These are phyloP conservation scores for Coemansia sp. DNA, from an alignment of 192 early-diverging fungal genomes.

Conservation along the genomic window DNA sequence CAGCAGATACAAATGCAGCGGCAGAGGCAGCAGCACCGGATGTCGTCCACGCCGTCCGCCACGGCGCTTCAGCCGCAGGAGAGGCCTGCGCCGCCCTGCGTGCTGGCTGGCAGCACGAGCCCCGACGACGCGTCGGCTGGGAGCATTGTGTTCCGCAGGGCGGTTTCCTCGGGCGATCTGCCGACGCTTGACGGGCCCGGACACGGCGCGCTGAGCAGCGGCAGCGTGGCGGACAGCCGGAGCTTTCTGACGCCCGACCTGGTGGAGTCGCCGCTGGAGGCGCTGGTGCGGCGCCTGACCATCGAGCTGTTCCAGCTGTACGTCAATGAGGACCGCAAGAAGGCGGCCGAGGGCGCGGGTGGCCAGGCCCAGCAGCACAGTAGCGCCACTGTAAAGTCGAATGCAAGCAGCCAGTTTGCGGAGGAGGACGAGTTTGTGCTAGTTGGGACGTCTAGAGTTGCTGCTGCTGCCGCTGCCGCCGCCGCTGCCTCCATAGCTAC, in stretches of 20 bases:
- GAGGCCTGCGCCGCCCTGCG: too few relatives aligned
- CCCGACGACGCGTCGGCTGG: constrained; percentile 10
- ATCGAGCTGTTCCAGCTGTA: constrained; percentile 58
- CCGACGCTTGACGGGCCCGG: constrained; percentile 37
- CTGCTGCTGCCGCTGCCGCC: not conserved
- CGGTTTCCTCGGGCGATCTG: constrained; percentile 55
- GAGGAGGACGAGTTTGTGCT: constrained; percentile 9
- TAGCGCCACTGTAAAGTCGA: not conserved
- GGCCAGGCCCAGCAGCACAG: not conserved
- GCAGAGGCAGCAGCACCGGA: constrained; percentile 10
- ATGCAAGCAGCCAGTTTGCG: not conserved
- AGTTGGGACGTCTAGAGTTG: not conserved
- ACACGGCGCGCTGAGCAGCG: not conserved
- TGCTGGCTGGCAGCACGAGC: not conserved
- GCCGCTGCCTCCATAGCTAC: not conserved
- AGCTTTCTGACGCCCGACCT: constrained; percentile 51
- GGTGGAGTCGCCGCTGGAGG: constrained; percentile 57
- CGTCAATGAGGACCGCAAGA: constrained; percentile 54
- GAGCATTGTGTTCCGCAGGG: constrained; percentile 49
- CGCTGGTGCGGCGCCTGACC: constrained; percentile 51
- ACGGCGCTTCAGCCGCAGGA: not conserved
- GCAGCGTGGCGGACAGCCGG: constrained; percentile 8
- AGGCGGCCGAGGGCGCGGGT: not conserved
- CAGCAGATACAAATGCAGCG: constrained; percentile 13
- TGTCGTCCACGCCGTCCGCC: not conserved